Conservation (phyloP, 2,329 filamentous ascomycete genomes). For the Penicillium thymicola region DNA sequence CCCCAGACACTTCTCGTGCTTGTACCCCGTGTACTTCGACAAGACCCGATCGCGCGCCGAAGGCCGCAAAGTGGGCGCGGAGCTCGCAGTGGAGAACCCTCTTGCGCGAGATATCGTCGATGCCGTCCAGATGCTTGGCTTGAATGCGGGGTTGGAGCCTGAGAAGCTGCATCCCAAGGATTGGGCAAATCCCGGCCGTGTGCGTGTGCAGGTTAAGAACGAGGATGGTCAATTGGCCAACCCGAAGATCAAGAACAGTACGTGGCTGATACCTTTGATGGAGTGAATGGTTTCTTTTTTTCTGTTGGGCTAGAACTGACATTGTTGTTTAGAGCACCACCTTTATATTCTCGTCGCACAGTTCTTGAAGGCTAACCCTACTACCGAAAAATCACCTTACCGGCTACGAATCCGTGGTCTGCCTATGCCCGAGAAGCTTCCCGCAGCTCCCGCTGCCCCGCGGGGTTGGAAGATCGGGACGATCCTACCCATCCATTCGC, state of each 20-base stretch:
- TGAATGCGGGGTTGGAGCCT: slow-evolving; percentile 72
- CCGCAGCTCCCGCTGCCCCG: slow-evolving; percentile 72
- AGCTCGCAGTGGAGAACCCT: slow-evolving; percentile 76
- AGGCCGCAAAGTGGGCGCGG: slow-evolving; percentile 71
- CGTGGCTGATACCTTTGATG: slow-evolving; percentile 24
- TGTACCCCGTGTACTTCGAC: slow-evolving; percentile 98
- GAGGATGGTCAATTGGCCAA: slow-evolving; percentile 51
- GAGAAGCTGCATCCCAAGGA: slow-evolving; percentile 93
- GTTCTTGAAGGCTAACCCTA: slow-evolving; percentile 75
- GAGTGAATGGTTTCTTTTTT: background rate
- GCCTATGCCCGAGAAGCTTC: slow-evolving; percentile 63
- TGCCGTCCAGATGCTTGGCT: slow-evolving; percentile 69
- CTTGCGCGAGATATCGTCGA: slow-evolving; percentile 85
- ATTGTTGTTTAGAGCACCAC: slow-evolving; percentile 62
- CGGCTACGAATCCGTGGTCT: slow-evolving; percentile 70
- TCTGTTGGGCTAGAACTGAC: background rate
- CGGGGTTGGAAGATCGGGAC: slow-evolving; percentile 87
- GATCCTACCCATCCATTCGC: slow-evolving; percentile 80
- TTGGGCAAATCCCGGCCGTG: slow-evolving; percentile 93
- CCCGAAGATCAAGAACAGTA: slow-evolving; percentile 62
- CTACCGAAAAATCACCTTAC: slow-evolving; percentile 67
- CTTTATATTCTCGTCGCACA: slow-evolving; percentile 76
- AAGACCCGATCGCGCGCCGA: slow-evolving; percentile 61
- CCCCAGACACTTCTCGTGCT: slow-evolving; percentile 75
- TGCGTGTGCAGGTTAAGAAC: slow-evolving; percentile 69